A percentile compares a stretch with the other conserved stretches of the same genome.
Evolutionary conservation across 441 rosid species (phyloP).

Genomic region (Populus hybrid): DNA sequence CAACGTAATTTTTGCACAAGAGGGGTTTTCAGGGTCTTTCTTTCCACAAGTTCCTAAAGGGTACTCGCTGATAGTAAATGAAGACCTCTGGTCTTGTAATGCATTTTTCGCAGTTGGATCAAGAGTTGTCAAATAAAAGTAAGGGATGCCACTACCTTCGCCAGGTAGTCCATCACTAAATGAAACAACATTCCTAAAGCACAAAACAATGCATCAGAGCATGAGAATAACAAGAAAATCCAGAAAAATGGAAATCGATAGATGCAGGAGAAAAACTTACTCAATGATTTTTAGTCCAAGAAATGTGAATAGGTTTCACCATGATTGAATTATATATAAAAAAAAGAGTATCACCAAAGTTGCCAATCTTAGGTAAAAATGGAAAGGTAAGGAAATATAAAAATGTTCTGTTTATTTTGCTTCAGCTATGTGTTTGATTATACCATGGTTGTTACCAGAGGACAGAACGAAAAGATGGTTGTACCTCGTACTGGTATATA

Average conservation of each 20-base stretch:
- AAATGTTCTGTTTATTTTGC: neutral
- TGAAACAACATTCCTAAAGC: conserved; percentile 79
- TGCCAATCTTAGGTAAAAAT: neutral
- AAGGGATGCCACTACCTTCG: conserved; percentile 69
- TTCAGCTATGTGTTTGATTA: neutral
- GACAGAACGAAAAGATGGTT: neutral
- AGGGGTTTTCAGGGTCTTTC: conserved; percentile 79
- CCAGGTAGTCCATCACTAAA: conserved; percentile 79
- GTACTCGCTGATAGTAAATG: conserved; percentile 77
- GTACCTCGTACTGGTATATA: neutral
- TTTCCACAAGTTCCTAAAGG: conserved; percentile 86
- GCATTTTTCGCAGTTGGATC: conserved; percentile 94
- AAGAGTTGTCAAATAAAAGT: conserved; percentile 84
- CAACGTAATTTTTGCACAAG: conserved; percentile 82
- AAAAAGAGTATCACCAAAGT: neutral
- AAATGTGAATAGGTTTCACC: neutral
- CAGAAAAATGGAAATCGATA: neutral
- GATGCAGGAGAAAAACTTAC: neutral
- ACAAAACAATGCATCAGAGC: neutral
- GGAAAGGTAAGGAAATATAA: neutral
- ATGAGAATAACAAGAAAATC: neutral
- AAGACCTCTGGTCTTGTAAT: conserved; percentile 62
- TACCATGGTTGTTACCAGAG: neutral
- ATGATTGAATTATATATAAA: neutral
- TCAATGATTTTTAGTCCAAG: neutral